Conservation (phyloP, 2,329 filamentous ascomycete species). For the Tolypocladium guangdongense region DNA sequence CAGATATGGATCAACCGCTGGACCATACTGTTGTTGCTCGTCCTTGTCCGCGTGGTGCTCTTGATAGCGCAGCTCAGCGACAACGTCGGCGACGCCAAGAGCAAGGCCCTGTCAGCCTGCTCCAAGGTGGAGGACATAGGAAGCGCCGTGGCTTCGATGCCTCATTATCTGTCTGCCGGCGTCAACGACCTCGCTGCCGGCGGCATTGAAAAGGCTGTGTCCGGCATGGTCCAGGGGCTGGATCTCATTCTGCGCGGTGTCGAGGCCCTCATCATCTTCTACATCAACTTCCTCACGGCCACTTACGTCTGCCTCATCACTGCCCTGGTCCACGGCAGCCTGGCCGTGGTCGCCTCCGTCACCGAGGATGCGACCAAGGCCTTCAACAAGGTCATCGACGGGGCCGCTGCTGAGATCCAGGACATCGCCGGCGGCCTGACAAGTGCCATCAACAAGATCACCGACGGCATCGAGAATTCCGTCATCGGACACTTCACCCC, state of each 20-base stretch:
- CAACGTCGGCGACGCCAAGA: conserved; percentile 65
- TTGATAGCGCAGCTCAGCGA: conserved; percentile 61
- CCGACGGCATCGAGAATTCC: conserved; percentile 26
- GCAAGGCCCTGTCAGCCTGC: conserved; percentile 79
- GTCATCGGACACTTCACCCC: conserved; percentile 40
- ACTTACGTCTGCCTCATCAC: conserved; percentile 88
- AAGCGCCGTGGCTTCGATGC: conserved; percentile 95
- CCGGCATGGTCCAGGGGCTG: conserved; percentile 69
- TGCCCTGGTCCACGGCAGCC: conserved; percentile 66
- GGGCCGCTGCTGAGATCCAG: conserved; percentile 50
- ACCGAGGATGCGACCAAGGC: conserved; percentile 41
- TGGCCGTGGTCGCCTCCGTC: conserved; percentile 52
- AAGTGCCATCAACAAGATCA: conserved; percentile 39
- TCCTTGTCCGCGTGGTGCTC: conserved; percentile 72
- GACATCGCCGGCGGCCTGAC: conserved; percentile 38
- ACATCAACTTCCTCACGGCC: conserved; percentile 81
- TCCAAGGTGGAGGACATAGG: conserved; percentile 86
- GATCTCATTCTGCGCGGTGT: conserved; percentile 71
- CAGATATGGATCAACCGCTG: conserved; percentile 97
- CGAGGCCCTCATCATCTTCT: conserved; percentile 79
- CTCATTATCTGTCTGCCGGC: conserved; percentile 81
- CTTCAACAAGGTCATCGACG: conserved; percentile 38
- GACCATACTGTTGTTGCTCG: conserved; percentile 80
- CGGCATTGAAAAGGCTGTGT: conserved; percentile 70
- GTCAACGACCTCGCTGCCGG: conserved; percentile 77